Evolutionary conservation across 208 protist genomes (phyloP).

Genomic region (Crithidia expoeki): DNA sequence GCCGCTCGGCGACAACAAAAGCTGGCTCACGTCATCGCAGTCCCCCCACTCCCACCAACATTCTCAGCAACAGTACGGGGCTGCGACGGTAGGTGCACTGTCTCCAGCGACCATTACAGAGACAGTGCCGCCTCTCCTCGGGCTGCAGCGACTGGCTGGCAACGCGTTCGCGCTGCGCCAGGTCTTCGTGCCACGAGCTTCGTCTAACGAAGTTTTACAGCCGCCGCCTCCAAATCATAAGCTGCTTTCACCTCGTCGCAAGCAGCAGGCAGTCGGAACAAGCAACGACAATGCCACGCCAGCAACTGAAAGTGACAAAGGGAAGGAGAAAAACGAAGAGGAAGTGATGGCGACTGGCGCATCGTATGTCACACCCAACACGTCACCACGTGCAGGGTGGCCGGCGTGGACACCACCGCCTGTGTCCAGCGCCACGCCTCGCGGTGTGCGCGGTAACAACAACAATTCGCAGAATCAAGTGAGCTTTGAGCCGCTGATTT

Average conservation of each 20-base stretch:
- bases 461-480: neutral
- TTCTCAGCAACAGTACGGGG: neutral
- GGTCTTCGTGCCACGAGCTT: neutral
- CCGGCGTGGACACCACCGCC: neutral
- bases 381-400: slow-evolving; percentile 8
- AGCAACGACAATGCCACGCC: neutral
- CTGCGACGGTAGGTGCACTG: neutral
- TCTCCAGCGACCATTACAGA: neutral
- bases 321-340: neutral
- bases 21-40: neutral
- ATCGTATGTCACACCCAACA: slow-evolving; percentile 9
- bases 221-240: neutral
- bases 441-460: neutral
- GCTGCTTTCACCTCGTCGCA: neutral
- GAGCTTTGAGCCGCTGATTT: neutral
- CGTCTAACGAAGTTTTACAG: neutral
- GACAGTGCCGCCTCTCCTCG: slow-evolving; percentile 14
- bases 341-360: neutral
- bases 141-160: slow-evolving; percentile 20
- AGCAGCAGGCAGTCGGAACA: neutral
- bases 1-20: slow-evolving; percentile 9
- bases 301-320: neutral
- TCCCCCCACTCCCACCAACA: neutral
- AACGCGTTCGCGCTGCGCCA: slow-evolving; percentile 27
- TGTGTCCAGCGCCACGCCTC: neutral